Percentiles rank a stretch among this genome's conserved stretches.
Conservation (phyloP, 2,329 filamentous ascomycete genomes). For the Pseudofabraea citricarpa region DNA sequence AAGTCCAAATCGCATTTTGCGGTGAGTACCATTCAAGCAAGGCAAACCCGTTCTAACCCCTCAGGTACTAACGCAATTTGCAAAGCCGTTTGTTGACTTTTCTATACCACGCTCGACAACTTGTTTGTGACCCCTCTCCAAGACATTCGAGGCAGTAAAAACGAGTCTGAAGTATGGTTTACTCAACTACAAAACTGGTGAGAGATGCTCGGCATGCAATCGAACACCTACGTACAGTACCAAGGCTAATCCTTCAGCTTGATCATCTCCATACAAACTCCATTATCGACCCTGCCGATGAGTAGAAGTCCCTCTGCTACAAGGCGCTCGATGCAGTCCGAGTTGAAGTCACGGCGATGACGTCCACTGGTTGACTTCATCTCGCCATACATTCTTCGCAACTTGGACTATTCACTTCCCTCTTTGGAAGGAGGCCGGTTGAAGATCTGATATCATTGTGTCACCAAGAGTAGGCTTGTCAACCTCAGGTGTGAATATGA, state of each 20-base stretch:
- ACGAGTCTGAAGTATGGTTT: slow-evolving; percentile 81
- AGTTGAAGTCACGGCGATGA: slow-evolving; percentile 89
- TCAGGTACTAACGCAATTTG: slow-evolving; percentile 1
- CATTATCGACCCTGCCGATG: slow-evolving; percentile 73
- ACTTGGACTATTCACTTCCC: slow-evolving; percentile 71
- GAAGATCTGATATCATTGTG: slow-evolving; percentile 80
- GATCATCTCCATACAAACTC: slow-evolving; percentile 76
- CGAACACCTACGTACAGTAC: slow-evolving; percentile 84
- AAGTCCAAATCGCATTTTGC: no score
- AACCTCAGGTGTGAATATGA: slow-evolving; percentile 92
- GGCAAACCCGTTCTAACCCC: no score
- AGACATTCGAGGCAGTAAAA: slow-evolving; percentile 52
- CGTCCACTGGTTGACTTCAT: slow-evolving; percentile 59
- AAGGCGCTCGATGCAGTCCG: slow-evolving; percentile 64
- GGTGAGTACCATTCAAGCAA: no score
- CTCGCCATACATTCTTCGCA: slow-evolving; percentile 69
- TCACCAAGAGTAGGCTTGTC: slow-evolving; percentile 73
- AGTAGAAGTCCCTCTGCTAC: slow-evolving; percentile 68
- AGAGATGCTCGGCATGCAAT: slow-evolving; percentile 84
- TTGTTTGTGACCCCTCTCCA: slow-evolving; percentile 22
- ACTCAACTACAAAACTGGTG: slow-evolving; percentile 67
- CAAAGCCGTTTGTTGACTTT: not conserved
- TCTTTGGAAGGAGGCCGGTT: slow-evolving; percentile 71
- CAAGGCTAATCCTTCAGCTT: slow-evolving; percentile 80
- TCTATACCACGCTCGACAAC: not conserved